Evolutionary conservation across 2,329 filamentous ascomycete genomes (phyloP).

Genomic region (Xylariaceae sp.): DNA sequence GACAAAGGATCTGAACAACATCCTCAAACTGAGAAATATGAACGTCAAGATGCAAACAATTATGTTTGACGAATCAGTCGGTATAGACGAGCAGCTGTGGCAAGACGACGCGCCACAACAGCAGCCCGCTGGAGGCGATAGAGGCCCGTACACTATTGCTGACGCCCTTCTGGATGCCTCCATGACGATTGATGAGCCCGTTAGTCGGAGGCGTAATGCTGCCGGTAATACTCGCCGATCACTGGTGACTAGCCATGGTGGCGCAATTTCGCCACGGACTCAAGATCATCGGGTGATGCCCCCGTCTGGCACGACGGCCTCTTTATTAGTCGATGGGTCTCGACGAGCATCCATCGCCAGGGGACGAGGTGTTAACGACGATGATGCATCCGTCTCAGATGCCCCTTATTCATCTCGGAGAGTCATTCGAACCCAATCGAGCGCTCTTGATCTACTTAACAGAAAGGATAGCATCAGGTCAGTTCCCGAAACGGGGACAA

Average conservation of each 20-base stretch:
- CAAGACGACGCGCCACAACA: slow-evolving; percentile 19
- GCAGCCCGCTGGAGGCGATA: slow-evolving; percentile 35
- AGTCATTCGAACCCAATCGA: slow-evolving; percentile 53
- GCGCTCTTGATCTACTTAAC: slow-evolving; percentile 56
- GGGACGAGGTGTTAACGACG: slow-evolving; percentile 30
- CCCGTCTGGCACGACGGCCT: slow-evolving; percentile 28
- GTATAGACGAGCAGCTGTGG: slow-evolving; percentile 42
- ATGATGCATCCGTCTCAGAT: slow-evolving; percentile 38
- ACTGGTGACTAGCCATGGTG: slow-evolving; percentile 39
- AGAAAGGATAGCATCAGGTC: slow-evolving; percentile 57
- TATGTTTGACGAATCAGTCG: slow-evolving; percentile 76
- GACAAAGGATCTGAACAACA: slow-evolving; percentile 55
- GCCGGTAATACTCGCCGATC: slow-evolving; percentile 49
- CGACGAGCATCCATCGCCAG: slow-evolving; percentile 36
- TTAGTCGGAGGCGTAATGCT: slow-evolving; percentile 50
- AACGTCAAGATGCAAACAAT: slow-evolving; percentile 82
- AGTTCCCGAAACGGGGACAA: slow-evolving; percentile 54
- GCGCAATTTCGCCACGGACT: slow-evolving; percentile 37
- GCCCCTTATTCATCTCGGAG: slow-evolving; percentile 42
- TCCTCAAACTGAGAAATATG: slow-evolving; percentile 71
- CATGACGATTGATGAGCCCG: slow-evolving; percentile 72
- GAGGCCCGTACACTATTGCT: slow-evolving; percentile 69
- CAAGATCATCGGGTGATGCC: slow-evolving; percentile 30
- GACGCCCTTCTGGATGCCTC: slow-evolving; percentile 91
- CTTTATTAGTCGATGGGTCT: slow-evolving; percentile 36